These are phyloP conservation scores for Margaritispora aquatica DNA, from an alignment of 495 filamentous ascomycete species.

Conservation along the genomic window DNA sequence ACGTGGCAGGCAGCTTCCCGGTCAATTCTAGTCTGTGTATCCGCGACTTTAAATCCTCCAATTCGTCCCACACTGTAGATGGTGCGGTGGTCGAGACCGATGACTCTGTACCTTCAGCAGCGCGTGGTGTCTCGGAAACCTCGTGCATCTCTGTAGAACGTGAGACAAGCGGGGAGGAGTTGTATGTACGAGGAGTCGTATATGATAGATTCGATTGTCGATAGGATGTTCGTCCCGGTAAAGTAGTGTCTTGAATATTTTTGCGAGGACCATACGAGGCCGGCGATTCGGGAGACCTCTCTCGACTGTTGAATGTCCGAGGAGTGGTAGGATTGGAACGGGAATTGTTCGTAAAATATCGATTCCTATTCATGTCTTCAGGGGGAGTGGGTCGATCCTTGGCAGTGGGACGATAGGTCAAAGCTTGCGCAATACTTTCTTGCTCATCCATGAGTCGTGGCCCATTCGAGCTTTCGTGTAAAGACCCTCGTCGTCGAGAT, in stretches of 20 bases:
- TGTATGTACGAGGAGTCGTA: conserved; percentile 43
- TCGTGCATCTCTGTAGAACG: conserved; percentile 28
- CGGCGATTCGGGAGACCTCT: conserved; percentile 40
- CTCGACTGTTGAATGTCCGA: conserved; percentile 36
- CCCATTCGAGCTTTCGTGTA: conserved; percentile 13
- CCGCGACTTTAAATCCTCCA: conserved; percentile 91
- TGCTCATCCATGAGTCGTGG: conserved; percentile 10
- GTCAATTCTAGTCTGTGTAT: conserved; percentile 90
- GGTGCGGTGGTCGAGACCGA: conserved; percentile 80
- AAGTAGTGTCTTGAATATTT: not conserved
- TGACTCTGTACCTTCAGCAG: conserved; percentile 65
- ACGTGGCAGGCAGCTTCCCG: conserved; percentile 76
- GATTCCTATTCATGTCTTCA: conserved; percentile 38
- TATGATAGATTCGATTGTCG: conserved; percentile 48
- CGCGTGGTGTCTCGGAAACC: conserved; percentile 39
- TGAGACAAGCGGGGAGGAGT: conserved; percentile 50
- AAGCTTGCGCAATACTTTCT: conserved; percentile 23
- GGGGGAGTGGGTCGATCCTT: conserved; percentile 37
- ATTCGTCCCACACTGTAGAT: conserved; percentile 95
- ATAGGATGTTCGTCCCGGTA: conserved; percentile 18
- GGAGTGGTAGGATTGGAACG: conserved; percentile 40
- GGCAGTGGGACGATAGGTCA: conserved; percentile 31
- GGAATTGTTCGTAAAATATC: conserved; percentile 32
- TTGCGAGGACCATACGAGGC: conserved; percentile 37
- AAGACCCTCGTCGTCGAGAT: conserved; percentile 21